Evolutionary conservation across 805 yeast genomes (phyloP).

Genomic region (Myxozyma vanderwaltii): DNA sequence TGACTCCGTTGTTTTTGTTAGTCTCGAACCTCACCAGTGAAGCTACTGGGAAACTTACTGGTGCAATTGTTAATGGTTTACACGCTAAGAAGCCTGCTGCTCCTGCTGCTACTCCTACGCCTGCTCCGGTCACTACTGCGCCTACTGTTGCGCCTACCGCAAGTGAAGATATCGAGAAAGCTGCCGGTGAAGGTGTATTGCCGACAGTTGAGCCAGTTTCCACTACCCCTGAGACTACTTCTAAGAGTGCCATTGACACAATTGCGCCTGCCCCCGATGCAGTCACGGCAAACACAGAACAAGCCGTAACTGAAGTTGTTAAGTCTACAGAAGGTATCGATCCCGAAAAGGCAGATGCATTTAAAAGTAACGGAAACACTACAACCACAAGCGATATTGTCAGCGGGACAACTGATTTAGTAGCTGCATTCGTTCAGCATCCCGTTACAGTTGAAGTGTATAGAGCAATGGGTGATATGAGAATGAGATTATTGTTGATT

Average conservation of each 20-base stretch:
- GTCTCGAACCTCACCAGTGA: conserved; percentile 25
- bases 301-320: not conserved
- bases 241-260: not conserved
- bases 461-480: conserved; percentile 22
- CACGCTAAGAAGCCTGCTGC: conserved; percentile 7
- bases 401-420: not conserved
- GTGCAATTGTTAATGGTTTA: conserved; percentile 24
- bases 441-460: conserved; percentile 13
- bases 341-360: conserved; percentile 15
- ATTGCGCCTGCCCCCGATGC: not conserved
- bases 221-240: not conserved
- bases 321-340: conserved; percentile 2
- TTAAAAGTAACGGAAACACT: conserved; percentile 9
- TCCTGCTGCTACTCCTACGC: conserved; percentile 12
- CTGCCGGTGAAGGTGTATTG: not conserved
- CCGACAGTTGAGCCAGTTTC: conserved; percentile 2
- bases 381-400: not conserved
- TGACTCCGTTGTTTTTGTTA: conserved; percentile 31
- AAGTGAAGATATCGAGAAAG: conserved; percentile 4
- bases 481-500: conserved; percentile 15
- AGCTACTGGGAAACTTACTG: conserved; percentile 31
- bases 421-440: not conserved
- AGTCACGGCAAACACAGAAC: not conserved
- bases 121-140: conserved; percentile 3
- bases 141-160: not conserved